A percentile compares a stretch with the other conserved stretches of the same genome.
Conservation (phyloP, 345 rosid genomes). For the Murraya koenigii region DNA sequence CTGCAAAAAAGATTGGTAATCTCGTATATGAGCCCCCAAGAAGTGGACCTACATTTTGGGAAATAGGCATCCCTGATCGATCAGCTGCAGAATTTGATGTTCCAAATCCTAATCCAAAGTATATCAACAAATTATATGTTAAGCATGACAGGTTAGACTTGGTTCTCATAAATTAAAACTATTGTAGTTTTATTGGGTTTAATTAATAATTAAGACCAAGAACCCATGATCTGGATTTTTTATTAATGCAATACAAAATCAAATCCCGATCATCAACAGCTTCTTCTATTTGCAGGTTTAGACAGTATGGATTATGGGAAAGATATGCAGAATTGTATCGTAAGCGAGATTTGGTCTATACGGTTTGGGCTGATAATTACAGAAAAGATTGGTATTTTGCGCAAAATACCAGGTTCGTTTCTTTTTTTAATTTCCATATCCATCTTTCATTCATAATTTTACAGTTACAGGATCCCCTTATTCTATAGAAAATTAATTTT, state of each 20-base stretch:
- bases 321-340: slow-evolving; percentile 82
- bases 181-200: too few relatives aligned
- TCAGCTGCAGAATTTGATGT: slow-evolving; percentile 71
- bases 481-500: neutral
- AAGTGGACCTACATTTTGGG: slow-evolving; percentile 87
- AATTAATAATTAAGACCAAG: too few relatives aligned
- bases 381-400: slow-evolving; percentile 85
- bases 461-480: too few relatives aligned
- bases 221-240: neutral
- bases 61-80: slow-evolving; percentile 85
- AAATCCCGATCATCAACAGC: neutral
- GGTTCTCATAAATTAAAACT: too few relatives aligned
- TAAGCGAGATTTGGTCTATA: slow-evolving; percentile 68
- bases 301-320: slow-evolving; percentile 93
- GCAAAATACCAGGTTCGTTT: slow-evolving; percentile 61
- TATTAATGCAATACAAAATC: neutral
- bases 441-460: too few relatives aligned
- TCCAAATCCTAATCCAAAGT: slow-evolving; percentile 74
- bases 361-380: slow-evolving; percentile 62
- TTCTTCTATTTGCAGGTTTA: slow-evolving; percentile 49
- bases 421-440: neutral
- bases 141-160: slow-evolving; percentile 64
- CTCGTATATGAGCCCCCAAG: slow-evolving; percentile 71
- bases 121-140: slow-evolving; percentile 58
- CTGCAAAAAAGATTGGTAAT: slow-evolving; percentile 57